A percentile compares a stretch with the other conserved stretches of the same genome.
phyloP scores from a whole-genome alignment of 306 rosid genomes.

The Myrica gale region DNA sequence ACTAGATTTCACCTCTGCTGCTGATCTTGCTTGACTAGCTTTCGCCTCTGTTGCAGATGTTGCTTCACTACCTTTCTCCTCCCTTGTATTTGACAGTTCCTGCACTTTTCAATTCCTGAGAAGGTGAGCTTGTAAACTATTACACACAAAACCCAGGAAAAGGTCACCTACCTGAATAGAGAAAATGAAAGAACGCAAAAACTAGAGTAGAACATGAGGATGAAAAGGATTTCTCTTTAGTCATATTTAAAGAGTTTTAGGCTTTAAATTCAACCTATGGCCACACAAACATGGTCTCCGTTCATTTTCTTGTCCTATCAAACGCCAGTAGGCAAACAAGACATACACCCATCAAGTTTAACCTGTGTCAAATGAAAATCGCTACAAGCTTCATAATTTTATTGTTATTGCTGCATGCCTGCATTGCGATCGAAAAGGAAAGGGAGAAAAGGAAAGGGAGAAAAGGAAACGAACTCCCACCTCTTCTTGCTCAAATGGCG shows the following conservation, averaged over 20 bases:
- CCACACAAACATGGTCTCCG: background rate
- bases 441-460: too few species aligned
- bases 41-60: background rate
- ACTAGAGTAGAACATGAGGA: background rate
- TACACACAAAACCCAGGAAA: background rate
- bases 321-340: too few species aligned
- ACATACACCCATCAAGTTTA: too few species aligned
- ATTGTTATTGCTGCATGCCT: too few species aligned
- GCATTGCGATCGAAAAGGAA: too few species aligned
- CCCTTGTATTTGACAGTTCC: background rate
- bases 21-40: background rate
- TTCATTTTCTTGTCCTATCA: background rate
- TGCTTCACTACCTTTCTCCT: background rate
- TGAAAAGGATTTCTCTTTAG: background rate
- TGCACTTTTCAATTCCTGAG: constrained; percentile 14
- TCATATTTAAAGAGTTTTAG: background rate
- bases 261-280: background rate
- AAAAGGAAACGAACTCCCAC: background rate
- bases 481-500: constrained; percentile 25
- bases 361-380: too few species aligned
- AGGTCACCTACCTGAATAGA: background rate
- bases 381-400: too few species aligned
- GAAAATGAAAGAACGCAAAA: background rate
- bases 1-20: background rate
- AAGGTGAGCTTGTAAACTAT: background rate